phyloP scores from a whole-genome alignment of 352 stramenopile species.

The Phytopythium chamaehyphon region DNA sequence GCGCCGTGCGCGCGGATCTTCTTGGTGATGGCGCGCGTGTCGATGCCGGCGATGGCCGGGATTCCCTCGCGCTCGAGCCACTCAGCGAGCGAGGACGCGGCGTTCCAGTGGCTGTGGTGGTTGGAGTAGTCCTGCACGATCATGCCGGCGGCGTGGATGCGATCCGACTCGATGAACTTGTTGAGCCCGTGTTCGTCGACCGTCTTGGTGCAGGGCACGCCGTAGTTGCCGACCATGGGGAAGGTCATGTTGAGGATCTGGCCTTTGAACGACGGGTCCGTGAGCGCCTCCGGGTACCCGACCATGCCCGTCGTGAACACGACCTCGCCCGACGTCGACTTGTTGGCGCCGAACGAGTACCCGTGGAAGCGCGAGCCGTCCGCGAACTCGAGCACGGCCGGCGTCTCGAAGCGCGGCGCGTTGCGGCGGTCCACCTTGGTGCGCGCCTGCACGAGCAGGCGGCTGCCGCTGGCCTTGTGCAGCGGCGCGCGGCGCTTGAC shows the following conservation, averaged over 20 bases:
- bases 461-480: conserved; percentile 60
- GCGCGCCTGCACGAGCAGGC: conserved; percentile 49
- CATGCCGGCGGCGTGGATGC: conserved; percentile 96
- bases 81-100: conserved; percentile 72
- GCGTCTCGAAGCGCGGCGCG: conserved; percentile 77
- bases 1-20: conserved; percentile 95
- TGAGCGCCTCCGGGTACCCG: conserved; percentile 97
- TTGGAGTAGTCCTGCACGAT: conserved; percentile 97
- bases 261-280: conserved; percentile 96
- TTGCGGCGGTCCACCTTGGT: conserved; percentile 73
- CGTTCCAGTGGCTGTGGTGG: conserved; percentile 96
- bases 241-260: conserved; percentile 97
- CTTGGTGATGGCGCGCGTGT: conserved; percentile 98
- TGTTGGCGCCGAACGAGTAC: conserved; percentile 93
- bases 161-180: conserved; percentile 94
- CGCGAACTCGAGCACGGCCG: conserved; percentile 32
- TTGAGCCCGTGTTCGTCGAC: conserved; percentile 92
- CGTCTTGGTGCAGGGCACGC: conserved; percentile 88
- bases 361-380: conserved; percentile 18
- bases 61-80: conserved; percentile 90
- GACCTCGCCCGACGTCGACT: conserved; percentile 92
- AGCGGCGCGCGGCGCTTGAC: conserved; percentile 62
- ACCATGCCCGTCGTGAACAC: conserved; percentile 99
- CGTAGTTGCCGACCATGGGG: conserved; percentile 98
- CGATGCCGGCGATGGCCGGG: conserved; percentile 95